A percentile compares a stretch with the other conserved stretches of the same genome.
Evolutionary conservation across 1,139 yeast genomes (phyloP).

Genomic region (Yamadazyma sp.): DNA sequence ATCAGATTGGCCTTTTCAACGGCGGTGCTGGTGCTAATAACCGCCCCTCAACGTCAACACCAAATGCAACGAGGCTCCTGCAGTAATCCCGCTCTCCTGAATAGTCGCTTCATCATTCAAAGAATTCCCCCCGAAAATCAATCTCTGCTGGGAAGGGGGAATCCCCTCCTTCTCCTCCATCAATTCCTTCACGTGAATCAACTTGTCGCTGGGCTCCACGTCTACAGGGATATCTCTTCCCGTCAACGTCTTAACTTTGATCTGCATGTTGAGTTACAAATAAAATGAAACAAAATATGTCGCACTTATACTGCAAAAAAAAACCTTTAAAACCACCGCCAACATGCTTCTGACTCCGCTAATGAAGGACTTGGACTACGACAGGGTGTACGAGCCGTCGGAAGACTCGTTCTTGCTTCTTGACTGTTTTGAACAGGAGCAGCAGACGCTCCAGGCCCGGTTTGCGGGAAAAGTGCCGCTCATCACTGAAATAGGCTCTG

Average conservation of each 20-base stretch:
- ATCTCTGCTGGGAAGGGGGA: slow-evolving; percentile 93
- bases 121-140: slow-evolving; percentile 89
- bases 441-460: slow-evolving; percentile 25
- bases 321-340: too few relatives aligned
- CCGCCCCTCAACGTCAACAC: slow-evolving; percentile 94
- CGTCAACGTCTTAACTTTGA: slow-evolving; percentile 72
- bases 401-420: slow-evolving; percentile 85
- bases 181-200: slow-evolving; percentile 83
- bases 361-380: slow-evolving; percentile 31
- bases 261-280: slow-evolving; percentile 46
- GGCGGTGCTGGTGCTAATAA: too few relatives aligned
- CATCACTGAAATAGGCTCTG: slow-evolving; percentile 86
- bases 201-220: slow-evolving; percentile 72
- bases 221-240: slow-evolving; percentile 86
- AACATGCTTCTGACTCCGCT: slow-evolving; percentile 44
- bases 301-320: not conserved
- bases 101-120: slow-evolving; percentile 78
- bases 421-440: slow-evolving; percentile 72
- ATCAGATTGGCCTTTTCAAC: not conserved
- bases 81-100: slow-evolving; percentile 60
- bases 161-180: slow-evolving; percentile 97
- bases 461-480: slow-evolving; percentile 44
- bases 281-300: too few relatives aligned
- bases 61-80: slow-evolving; percentile 84
- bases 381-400: slow-evolving; percentile 82